Conservation (phyloP, 352 stramenopile genomes). For the Phytophthora sp. region DNA sequence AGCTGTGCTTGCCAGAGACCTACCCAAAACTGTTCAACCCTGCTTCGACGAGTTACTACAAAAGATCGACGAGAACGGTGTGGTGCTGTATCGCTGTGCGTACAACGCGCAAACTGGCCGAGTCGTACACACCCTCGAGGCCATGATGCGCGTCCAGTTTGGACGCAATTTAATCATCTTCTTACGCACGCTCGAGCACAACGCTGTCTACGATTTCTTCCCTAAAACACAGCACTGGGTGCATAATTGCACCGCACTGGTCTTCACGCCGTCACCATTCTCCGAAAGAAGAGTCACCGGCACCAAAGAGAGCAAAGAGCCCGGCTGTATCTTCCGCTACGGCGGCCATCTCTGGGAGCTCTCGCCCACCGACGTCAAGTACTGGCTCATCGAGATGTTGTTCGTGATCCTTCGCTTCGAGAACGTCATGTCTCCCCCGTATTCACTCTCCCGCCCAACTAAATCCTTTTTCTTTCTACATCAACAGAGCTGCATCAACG, state of each 20-base stretch:
- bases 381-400: constrained; percentile 55
- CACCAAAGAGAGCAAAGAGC: background rate
- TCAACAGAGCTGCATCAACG: too few relatives aligned
- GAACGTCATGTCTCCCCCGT: constrained; percentile 40
- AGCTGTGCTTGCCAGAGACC: constrained; percentile 27
- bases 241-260: constrained; percentile 33
- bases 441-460: constrained; percentile 20
- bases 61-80: constrained; percentile 38
- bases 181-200: constrained; percentile 32
- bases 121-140: constrained; percentile 38
- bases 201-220: constrained; percentile 26
- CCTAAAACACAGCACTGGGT: constrained; percentile 34
- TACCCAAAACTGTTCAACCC: constrained; percentile 40
- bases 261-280: constrained; percentile 32
- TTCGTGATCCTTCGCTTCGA: constrained; percentile 54
- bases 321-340: constrained; percentile 40
- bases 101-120: constrained; percentile 46
- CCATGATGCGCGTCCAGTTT: constrained; percentile 34
- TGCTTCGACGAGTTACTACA: constrained; percentile 36
- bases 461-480: too few relatives aligned
- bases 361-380: constrained; percentile 28
- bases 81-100: constrained; percentile 43
- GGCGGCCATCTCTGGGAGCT: constrained; percentile 31
- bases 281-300: constrained; percentile 1
- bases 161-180: constrained; percentile 40